These are phyloP conservation scores for Neonectria coccinea DNA, from an alignment of 2,329 filamentous ascomycete genomes.

Conservation along the genomic window DNA sequence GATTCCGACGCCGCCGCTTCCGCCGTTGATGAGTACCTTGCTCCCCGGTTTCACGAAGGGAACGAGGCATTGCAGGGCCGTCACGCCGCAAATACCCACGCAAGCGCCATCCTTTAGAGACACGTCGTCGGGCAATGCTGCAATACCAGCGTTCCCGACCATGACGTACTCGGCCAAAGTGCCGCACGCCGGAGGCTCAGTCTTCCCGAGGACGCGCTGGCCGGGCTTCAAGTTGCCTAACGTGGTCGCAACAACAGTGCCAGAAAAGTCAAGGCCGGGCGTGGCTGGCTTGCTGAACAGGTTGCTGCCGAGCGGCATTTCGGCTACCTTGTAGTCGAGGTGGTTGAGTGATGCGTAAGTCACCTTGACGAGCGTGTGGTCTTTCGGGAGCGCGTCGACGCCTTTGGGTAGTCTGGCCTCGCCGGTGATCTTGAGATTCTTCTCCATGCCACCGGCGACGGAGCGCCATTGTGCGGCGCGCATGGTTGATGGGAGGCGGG, in stretches of 20 bases:
- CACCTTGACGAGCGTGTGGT: conserved; percentile 31
- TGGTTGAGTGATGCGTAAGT: conserved; percentile 39
- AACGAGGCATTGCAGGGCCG: conserved; percentile 21
- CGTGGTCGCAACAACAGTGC: conserved; percentile 26
- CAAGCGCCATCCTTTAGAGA: conserved; percentile 28
- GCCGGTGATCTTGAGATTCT: conserved; percentile 17
- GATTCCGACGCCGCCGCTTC: conserved; percentile 33
- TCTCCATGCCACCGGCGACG: conserved; percentile 35
- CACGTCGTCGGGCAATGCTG: conserved; percentile 3
- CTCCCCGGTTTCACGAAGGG: conserved; percentile 9
- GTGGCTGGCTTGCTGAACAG: conserved; percentile 31
- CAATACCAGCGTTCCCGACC: conserved; percentile 24
- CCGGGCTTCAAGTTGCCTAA: neutral
- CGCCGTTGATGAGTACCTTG: conserved; percentile 32
- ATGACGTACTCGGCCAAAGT: conserved; percentile 35
- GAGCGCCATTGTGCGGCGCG: conserved; percentile 35
- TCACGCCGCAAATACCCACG: conserved; percentile 32
- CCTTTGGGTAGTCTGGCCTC: conserved; percentile 26
- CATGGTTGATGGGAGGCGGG: conserved; percentile 29
- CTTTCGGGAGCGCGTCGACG: conserved; percentile 6
- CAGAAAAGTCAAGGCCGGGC: conserved; percentile 37
- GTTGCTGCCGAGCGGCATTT: conserved; percentile 29
- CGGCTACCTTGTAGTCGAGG: conserved; percentile 36
- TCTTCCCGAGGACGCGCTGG: conserved; percentile 31
- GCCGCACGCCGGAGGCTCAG: conserved; percentile 21